A percentile compares a stretch with the other conserved stretches of the same genome.
These are phyloP conservation scores for Scutellaria baicalensis DNA, from an alignment of 257 asterid species.

Conservation along the genomic window DNA sequence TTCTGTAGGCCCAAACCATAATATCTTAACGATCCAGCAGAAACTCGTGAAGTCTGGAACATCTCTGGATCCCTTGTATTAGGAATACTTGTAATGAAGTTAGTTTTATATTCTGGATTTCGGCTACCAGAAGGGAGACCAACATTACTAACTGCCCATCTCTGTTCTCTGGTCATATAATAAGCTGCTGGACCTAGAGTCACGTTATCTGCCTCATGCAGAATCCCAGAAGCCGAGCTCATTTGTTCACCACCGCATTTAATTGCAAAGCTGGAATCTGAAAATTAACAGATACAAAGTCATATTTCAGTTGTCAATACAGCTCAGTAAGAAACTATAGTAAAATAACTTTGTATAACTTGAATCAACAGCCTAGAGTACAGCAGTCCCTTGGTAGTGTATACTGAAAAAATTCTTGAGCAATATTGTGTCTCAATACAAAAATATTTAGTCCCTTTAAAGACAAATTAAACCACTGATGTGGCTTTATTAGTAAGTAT, in stretches of 20 bases:
- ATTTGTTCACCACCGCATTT: constrained; percentile 66
- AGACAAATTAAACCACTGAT: not conserved
- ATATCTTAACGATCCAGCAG: constrained; percentile 80
- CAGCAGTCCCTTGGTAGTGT: not conserved
- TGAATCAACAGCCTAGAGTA: not conserved
- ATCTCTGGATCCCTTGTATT: constrained; percentile 54
- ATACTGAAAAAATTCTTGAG: no score
- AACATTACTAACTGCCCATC: constrained; percentile 86
- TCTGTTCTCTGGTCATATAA: constrained; percentile 27
- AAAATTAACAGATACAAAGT: not conserved
- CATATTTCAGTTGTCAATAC: not conserved
- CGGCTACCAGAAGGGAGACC: constrained; percentile 49
- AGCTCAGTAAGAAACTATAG: not conserved
- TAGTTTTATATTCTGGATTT: constrained; percentile 25
- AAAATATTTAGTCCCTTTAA: not conserved
- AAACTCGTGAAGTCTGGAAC: constrained; percentile 53
- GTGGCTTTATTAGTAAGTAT: no score
- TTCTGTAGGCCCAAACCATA: constrained; percentile 75
- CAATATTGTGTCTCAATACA: not conserved
- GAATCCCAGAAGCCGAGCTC: constrained; percentile 25
- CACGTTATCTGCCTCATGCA: constrained; percentile 45
- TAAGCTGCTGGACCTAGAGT: constrained; percentile 70
- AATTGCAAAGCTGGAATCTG: constrained; percentile 65
- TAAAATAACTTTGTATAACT: not conserved
- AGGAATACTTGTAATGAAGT: constrained; percentile 25